A percentile compares a stretch with the other conserved stretches of the same genome.
Evolutionary conservation across 2,329 filamentous ascomycete genomes (phyloP).

Genomic region (Penicillium occitanis): DNA sequence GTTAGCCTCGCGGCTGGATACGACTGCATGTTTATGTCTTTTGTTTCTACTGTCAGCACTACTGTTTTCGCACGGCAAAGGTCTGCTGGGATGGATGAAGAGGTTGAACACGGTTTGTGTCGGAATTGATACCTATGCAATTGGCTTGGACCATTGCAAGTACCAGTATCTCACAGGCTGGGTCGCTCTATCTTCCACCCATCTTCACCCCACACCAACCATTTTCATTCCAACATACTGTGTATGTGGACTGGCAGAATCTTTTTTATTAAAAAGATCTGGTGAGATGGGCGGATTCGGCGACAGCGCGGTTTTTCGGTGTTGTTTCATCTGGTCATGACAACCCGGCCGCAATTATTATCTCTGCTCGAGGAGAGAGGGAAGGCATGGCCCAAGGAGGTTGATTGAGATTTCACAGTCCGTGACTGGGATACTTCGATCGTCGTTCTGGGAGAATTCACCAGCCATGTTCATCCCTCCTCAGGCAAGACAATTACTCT

Average conservation of each 20-base stretch:
- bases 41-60: slow-evolving; percentile 32
- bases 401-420: background rate
- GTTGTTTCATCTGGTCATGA: slow-evolving; percentile 13
- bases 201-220: background rate
- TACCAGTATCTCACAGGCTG: background rate
- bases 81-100: background rate
- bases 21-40: slow-evolving; percentile 41
- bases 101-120: background rate
- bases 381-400: background rate
- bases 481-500: background rate
- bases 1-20: slow-evolving; percentile 52
- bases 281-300: slow-evolving; percentile 16
- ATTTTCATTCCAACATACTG: slow-evolving; percentile 19
- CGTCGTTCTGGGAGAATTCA: background rate
- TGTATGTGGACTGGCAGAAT: slow-evolving; percentile 16
- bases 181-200: background rate
- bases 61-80: background rate
- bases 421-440: slow-evolving; percentile 4
- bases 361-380: background rate
- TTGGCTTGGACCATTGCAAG: slow-evolving; percentile 14
- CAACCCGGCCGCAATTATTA: slow-evolving; percentile 14
- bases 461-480: background rate
- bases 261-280: slow-evolving; percentile 16
- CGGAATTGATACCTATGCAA: background rate
- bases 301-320: slow-evolving; percentile 9